A percentile compares a stretch with the other conserved stretches of the same genome.
Conservation (phyloP, 73 alveolate genomes). For the Blepharisma stoltei region DNA sequence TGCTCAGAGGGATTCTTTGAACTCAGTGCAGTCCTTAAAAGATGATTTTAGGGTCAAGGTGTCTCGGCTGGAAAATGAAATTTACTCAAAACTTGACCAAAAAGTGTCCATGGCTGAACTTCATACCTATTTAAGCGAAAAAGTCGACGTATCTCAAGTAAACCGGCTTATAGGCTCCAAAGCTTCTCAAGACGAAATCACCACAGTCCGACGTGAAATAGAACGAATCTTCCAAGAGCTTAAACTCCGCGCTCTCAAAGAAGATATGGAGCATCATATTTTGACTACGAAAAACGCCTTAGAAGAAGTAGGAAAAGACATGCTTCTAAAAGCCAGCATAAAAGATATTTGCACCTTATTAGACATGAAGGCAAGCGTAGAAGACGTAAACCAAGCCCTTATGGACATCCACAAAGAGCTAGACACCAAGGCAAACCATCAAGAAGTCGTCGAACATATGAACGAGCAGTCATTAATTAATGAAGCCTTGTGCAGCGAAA, state of each 20-base stretch:
- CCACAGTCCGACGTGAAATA: slow-evolving; percentile 4
- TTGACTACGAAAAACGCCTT: slow-evolving; percentile 37
- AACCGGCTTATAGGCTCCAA: slow-evolving; percentile 57
- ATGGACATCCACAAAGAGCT: slow-evolving; percentile 76
- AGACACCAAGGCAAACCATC: slow-evolving; percentile 55
- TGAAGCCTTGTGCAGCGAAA: slow-evolving; percentile 89
- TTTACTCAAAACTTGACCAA: slow-evolving; percentile 28
- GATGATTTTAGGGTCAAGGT: slow-evolving; percentile 5
- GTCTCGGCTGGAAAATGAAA: slow-evolving; percentile 1
- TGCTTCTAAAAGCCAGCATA: slow-evolving; percentile 73
- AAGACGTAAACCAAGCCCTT: slow-evolving; percentile 78
- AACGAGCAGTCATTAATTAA: slow-evolving; percentile 79
- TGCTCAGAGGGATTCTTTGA: neutral
- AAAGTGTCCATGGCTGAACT: slow-evolving; percentile 68
- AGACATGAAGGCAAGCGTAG: slow-evolving; percentile 65
- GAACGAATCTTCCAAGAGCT: neutral
- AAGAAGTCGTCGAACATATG: slow-evolving; percentile 59
- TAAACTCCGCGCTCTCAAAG: neutral
- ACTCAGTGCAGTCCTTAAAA: neutral
- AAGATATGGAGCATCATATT: neutral
- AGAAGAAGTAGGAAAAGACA: slow-evolving; percentile 80
- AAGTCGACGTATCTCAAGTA: slow-evolving; percentile 59
- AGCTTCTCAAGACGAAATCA: slow-evolving; percentile 38
- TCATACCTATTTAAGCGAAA: slow-evolving; percentile 37
- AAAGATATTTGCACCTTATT: slow-evolving; percentile 69